Conservation (phyloP, 2,329 filamentous ascomycete species). For the Colletotrichum australisinense region DNA sequence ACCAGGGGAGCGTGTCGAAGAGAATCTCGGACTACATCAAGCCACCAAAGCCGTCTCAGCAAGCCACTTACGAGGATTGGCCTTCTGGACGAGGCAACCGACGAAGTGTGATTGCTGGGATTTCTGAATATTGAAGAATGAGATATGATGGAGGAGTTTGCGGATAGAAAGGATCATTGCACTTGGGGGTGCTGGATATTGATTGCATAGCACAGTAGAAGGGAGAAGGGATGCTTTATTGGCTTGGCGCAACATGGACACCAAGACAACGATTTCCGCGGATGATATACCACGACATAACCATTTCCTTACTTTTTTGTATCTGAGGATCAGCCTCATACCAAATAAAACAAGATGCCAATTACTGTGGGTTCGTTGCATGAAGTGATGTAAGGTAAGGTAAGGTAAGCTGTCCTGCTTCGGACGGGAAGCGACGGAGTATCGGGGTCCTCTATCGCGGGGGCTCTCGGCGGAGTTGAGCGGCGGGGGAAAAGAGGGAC, state of each 20-base stretch:
- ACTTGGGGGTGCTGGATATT: not conserved
- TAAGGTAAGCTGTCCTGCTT: too few relatives aligned
- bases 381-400: not conserved
- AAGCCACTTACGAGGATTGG: constrained; percentile 16
- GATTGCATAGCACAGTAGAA: not conserved
- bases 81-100: constrained; percentile 13
- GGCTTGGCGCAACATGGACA: not conserved
- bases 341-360: not conserved
- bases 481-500: not conserved
- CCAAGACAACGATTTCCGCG: not conserved
- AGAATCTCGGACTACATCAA: constrained; percentile 59
- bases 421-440: not conserved
- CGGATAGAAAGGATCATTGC: not conserved
- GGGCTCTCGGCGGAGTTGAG: not conserved
- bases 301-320: not conserved
- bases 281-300: not conserved
- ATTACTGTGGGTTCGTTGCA: not conserved
- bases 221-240: not conserved
- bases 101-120: constrained; percentile 19
- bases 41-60: constrained; percentile 32
- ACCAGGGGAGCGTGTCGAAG: constrained; percentile 52
- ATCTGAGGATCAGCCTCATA: not conserved
- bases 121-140: not conserved
- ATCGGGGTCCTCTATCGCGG: not conserved
- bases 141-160: not conserved